A percentile compares a stretch with the other conserved stretches of the same genome.
These are phyloP conservation scores for Microbotryum lychnidis-dioicae DNA, from an alignment of 1,284 basidiomycete genomes.

Conservation along the genomic window DNA sequence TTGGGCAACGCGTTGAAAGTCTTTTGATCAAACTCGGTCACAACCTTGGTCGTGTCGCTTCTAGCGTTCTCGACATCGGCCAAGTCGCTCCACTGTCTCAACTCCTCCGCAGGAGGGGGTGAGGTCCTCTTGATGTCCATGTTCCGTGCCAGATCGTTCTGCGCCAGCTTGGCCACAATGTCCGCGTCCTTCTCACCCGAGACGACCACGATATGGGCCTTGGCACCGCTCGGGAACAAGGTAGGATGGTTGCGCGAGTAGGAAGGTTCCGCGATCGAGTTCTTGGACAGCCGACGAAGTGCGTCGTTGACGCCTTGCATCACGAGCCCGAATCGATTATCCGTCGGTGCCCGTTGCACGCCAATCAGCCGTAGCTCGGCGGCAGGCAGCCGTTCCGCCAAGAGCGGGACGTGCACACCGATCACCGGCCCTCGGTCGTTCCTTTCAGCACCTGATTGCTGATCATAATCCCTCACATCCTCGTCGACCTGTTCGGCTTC, in stretches of 20 bases:
- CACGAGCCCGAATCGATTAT: too few species aligned
- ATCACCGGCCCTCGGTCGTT: slow-evolving; percentile 25
- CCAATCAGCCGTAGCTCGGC: too few species aligned
- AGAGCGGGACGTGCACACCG: slow-evolving; percentile 14
- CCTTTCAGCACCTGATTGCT: slow-evolving; percentile 15
- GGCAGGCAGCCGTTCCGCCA: too few species aligned
- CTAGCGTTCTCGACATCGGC: background rate
- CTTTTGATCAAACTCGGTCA: slow-evolving; percentile 14
- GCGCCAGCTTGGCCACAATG: too few species aligned
- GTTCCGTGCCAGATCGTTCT: too few species aligned
- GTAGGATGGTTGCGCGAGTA: slow-evolving; percentile 24
- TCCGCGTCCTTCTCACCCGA: background rate
- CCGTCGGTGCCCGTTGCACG: too few species aligned
- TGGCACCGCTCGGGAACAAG: slow-evolving; percentile 15
- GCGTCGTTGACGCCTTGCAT: slow-evolving; percentile 15
- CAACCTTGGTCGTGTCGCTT: background rate
- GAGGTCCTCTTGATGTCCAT: slow-evolving; percentile 9
- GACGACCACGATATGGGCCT: slow-evolving; percentile 16
- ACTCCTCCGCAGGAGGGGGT: slow-evolving; percentile 1
- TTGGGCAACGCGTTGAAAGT: slow-evolving; percentile 19
- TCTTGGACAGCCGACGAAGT: slow-evolving; percentile 13
- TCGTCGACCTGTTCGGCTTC: background rate
- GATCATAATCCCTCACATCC: slow-evolving; percentile 15
- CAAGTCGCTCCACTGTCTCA: slow-evolving; percentile 13
- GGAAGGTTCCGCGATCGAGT: slow-evolving; percentile 8